Evolutionary conservation across 2,329 filamentous ascomycete species (phyloP), one percentile per base, ranked within the genome.

Genomic region (Sclerotinia minor): DNA sequence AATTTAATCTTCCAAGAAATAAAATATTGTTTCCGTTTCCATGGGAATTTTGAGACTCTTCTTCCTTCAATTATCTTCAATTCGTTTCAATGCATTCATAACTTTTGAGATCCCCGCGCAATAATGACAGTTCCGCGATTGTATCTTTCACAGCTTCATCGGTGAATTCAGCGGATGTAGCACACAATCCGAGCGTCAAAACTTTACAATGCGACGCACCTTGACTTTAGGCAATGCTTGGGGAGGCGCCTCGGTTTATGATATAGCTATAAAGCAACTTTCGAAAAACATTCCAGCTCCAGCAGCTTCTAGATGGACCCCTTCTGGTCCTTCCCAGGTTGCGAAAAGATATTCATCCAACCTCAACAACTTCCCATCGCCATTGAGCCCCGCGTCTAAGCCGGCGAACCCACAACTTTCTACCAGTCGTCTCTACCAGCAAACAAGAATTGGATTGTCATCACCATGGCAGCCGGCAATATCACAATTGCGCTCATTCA

Each of bases 381-480:
- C 63, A 32, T 50, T 65, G 17, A 64, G 53, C 19, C 59, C 66
- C 11, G 35, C 69, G 21, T 64, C 72, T 32, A 70, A 68, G 60
- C 29, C 61, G n/a, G 64, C 64, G 29, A 67, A 32, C 38, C n/a
- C 64, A 38, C 69, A 70, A 68, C 65, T 63, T 15, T 64, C 67
- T 38, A 67, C 58, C 9, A 69, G 57, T 53, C 68, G 68, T 54
- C 49, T 71, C 58, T 44, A 73, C 21, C 45, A 44, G 49, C 70
- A 69, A 38, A 61, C 71, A 32, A 69, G 64, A 50, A 64, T 67
- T 21, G 70, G 59, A 6, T 50, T 73, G 8, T 64, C 69, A 66
- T 73, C 74, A 53, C 72, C 69, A 69, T 77, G 75, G 76, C 63
- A 69, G 21, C 72, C 75, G 32, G 73, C 74, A 54, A 68, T 73